phyloP scores from a whole-genome alignment of 164 flowering plant genomes.

The Tetracentron sinense region DNA sequence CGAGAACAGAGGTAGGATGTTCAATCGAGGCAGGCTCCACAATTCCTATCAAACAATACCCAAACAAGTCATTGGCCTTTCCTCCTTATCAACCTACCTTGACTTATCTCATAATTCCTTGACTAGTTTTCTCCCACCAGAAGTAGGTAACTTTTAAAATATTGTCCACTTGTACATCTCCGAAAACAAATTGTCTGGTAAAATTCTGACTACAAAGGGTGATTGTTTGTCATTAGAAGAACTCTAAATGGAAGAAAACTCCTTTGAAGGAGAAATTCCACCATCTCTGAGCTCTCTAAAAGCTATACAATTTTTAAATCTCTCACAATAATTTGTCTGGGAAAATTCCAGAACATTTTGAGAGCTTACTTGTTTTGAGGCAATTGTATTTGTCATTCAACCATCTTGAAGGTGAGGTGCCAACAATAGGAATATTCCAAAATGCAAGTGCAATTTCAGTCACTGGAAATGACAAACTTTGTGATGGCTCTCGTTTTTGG shows the following conservation, averaged over 20 bases:
- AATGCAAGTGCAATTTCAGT: neutral
- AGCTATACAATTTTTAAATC: constrained; percentile 13
- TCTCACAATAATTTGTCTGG: constrained; percentile 24
- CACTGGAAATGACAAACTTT: neutral
- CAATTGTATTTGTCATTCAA: neutral
- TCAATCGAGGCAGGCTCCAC: too few relatives aligned
- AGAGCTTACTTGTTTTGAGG: too few relatives aligned
- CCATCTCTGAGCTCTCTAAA: constrained; percentile 2
- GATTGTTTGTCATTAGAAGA: constrained; percentile 5
- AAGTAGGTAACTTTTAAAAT: constrained; percentile 13
- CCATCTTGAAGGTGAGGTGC: neutral
- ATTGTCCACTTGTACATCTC: constrained; percentile 8
- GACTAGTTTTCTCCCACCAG: constrained; percentile 17
- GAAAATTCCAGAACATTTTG: neutral
- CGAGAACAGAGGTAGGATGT: too few relatives aligned
- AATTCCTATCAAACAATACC: constrained; percentile 11
- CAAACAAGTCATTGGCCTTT: neutral
- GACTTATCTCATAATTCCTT: constrained; percentile 17
- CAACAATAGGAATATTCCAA: neutral
- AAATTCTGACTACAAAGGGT: constrained; percentile 14
- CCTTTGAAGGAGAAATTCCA: constrained; percentile 10
- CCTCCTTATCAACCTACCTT: neutral
- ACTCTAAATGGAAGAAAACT: neutral
- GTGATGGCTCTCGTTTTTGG: too few relatives aligned
- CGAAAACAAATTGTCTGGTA: constrained; percentile 23